Base-by-base conservation (phyloP, 441 rosid species). In the Mallotus repandus region DNA sequence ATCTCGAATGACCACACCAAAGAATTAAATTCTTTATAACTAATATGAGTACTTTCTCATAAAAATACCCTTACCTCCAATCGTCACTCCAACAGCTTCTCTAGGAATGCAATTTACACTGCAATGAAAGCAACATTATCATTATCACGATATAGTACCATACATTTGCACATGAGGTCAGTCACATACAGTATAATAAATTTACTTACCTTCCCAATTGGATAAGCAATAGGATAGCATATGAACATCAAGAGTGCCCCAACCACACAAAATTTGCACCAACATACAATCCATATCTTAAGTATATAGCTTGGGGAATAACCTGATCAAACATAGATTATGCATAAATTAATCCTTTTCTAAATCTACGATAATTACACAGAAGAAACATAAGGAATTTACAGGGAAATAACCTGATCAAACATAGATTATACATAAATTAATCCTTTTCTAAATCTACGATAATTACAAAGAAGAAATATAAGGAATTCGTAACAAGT, bases 241-340 rank as follows among this genome's bases (percentile, higher is more conserved):
- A 95, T 83, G 56, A 84, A 73, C 99, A 95, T 92, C 78, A 95
- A 81, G 76, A 95, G 7, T 88, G 85, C 65, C 92, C 99, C 70
- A 95, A 86, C 94, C 89, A 86, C 14, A 86, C 88, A 75, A 95
- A 88, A 77, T 91, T 95, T 0, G 99, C 89, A 68, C 99, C 99
- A 7, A 95, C 96, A 0, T 91, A 87, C 7, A 95, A 93, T 69
- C 99, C 97, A 79, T 95, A 95, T 83, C 99, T 86, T 0, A 93
- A 82, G 69, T 98, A 95, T 76, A 90, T 85, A 18, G 98, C 86
- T 93, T 95, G 99, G 19, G 99, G 99, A 80, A 92, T 95, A 78
- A 95, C 88, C 99, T 95, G 77, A 70, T 54, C 66, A 71, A 77
- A 60, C 63, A 49, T 48, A 18, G 48, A 61, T 46, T 55, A 38